Base-by-base conservation (phyloP, 2,329 filamentous ascomycete genomes). In the Trichoderma citrinoviride region DNA sequence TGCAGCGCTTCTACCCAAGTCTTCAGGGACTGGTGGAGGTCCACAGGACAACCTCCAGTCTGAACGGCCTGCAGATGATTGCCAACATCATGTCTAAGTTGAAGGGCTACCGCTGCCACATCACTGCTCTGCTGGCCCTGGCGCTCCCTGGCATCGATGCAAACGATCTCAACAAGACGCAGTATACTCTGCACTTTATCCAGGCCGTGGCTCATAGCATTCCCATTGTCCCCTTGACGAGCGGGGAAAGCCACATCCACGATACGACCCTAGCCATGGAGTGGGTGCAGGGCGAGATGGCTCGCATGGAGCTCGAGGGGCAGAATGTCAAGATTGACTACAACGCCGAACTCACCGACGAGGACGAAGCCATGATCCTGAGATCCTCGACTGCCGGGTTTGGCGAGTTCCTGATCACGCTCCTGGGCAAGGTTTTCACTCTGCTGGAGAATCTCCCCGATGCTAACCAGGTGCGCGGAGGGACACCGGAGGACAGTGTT, bases 1-100 rank as follows among this genome's bases (percentile, higher is more conserved):
- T 99, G 65, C 95, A 99, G 77, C 87, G 95, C 67, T 98, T 99
- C 73, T 99, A 99, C 73, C 95, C 95, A 12, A 96, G 94, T 70
- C 87, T 99, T 77, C 95, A 99, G 76, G 96, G 96, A 0, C 81
- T 99, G 60, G 95, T 99, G 4, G 95, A 99, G 77, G 95, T 99
- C 3, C 95, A 99, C 79, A 87, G 95, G 61, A 99, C 95, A 2
- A 94, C 93, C 5, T 97, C 95, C 0, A 97, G 94, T 65, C 84
- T 99, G 65, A 90, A 94, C 72, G 91, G 94, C 47, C 81, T 99
- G 66, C 93, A 97, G 78, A 92, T 96, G 83, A 87, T 98, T 67
- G 91, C 93, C 68, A 92, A 93, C 74, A 87, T 93, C 71, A 96
- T 99, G 85, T 89, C 93, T 15, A 89, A 91, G 73, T 92, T 93